Base-by-base conservation (phyloP, 148 eudicot species). In the Silene latifolia region DNA sequence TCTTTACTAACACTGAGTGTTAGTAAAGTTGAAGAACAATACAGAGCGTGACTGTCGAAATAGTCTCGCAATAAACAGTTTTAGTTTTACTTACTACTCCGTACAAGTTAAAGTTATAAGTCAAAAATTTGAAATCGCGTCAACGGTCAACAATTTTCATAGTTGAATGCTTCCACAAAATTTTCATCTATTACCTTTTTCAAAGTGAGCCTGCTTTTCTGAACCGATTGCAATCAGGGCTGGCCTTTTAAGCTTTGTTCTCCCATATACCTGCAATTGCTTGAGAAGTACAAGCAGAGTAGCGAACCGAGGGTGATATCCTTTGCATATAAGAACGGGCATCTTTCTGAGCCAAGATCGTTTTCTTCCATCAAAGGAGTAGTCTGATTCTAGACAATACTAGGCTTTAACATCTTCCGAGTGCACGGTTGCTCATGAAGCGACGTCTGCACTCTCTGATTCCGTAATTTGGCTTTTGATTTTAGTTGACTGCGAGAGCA, bases 401-500 rank as follows among this genome's bases (percentile, higher is more conserved):
- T 12, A 42, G 19, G 65, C 7, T 75, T 12, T 5, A 10, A 29
- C 39, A 57, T 71, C 25, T 68, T 48, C 24, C 10, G 39, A 23
- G 58, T n/a, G 5, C 8, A 71, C 10, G 24, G 11, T 14, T 24
- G 5, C 47, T 76, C 73, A 80, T 4, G 48, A 29, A 20, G 67
- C 21, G 14, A 60, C 59, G n/a, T n/a, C n/a, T 17, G 70, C 12
- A 56, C 17, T 23, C 42, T 85, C 85, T 27, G 85, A 77, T 23
- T 76, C 74, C 67, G 57, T 76, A 24, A 76, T 76, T 76, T 73
- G 71, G 63, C 24, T 74, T 79, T 81, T 81, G 77, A 94, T 86
- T 80, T 77, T 89, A 24, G 71, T 76, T n/a, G 83, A 86, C 74
- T 94, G 98, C 39, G 86, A 82, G 57, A 89, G 69, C 71, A 94